Percentiles rank a stretch among this genome's conserved stretches.
These are phyloP conservation scores for Hibiscus mutabilis DNA, from an alignment of 345 rosid genomes.

Conservation along the genomic window DNA sequence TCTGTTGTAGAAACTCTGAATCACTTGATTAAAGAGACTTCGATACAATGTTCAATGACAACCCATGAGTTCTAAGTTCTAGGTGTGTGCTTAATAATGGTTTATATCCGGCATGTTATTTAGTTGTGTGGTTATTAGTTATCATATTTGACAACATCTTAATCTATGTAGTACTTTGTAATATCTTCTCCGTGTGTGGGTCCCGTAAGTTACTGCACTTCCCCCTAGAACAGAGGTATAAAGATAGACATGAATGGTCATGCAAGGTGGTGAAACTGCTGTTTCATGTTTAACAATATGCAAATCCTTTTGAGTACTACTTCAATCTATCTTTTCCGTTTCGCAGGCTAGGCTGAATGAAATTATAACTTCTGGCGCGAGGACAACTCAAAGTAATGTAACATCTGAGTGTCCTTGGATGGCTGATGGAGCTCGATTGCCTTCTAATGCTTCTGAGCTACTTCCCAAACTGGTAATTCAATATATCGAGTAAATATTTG, in stretches of 20 bases:
- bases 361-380: conserved; percentile 60
- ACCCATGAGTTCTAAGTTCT: background rate
- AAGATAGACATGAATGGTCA: background rate
- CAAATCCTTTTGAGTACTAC: background rate
- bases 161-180: background rate
- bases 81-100: background rate
- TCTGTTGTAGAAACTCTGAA: background rate
- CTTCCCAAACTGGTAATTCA: conserved; percentile 59
- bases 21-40: background rate
- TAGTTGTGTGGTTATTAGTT: background rate
- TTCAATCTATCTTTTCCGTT: background rate
- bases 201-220: background rate
- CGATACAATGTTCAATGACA: background rate
- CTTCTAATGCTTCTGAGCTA: conserved; percentile 69
- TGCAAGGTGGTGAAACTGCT: background rate
- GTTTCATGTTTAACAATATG: background rate
- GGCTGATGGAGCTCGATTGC: conserved; percentile 95
- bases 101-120: background rate
- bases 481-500: background rate
- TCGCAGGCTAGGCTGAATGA: conserved; percentile 83
- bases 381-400: conserved; percentile 37
- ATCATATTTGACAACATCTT: background rate
- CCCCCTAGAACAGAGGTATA: background rate
- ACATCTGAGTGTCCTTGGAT: conserved; percentile 82
- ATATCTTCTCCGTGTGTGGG: background rate